Conservation (phyloP, 202 grass and related monocot species). For the Hordeum pubiflorum region DNA sequence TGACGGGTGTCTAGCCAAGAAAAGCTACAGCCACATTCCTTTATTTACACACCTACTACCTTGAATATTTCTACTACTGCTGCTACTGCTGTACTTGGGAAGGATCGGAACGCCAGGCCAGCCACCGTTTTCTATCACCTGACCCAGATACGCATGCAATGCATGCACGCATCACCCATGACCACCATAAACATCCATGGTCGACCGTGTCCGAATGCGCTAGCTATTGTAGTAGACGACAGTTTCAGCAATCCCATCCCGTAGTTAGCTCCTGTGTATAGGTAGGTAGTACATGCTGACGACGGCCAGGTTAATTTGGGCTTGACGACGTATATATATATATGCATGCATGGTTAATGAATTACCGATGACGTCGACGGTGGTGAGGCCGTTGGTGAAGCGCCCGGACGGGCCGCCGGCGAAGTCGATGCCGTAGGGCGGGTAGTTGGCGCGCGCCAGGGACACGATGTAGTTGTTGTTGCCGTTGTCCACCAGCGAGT, state of each 20-base stretch:
- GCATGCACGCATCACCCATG: conserved; percentile 8
- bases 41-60: neutral
- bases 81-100: neutral
- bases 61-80: neutral
- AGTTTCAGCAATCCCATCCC: neutral
- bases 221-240: neutral
- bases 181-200: conserved; percentile 1
- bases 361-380: conserved; percentile 86
- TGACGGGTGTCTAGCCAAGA: neutral
- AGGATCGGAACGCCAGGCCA: neutral
- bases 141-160: neutral
- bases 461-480: conserved; percentile 98
- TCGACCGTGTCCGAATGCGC: neutral
- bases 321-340: neutral
- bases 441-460: conserved; percentile 68
- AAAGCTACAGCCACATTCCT: neutral
- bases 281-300: neutral
- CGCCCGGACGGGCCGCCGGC: conserved; percentile 48
- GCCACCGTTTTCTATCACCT: neutral
- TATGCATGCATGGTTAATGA: too few species aligned
- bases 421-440: conserved; percentile 95
- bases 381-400: conserved; percentile 91
- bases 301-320: neutral
- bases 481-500: conserved; percentile 97
- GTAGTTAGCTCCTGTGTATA: neutral